Conservation (phyloP, 2,329 filamentous ascomycete species). For the Proliferodiscus dingleyae region DNA sequence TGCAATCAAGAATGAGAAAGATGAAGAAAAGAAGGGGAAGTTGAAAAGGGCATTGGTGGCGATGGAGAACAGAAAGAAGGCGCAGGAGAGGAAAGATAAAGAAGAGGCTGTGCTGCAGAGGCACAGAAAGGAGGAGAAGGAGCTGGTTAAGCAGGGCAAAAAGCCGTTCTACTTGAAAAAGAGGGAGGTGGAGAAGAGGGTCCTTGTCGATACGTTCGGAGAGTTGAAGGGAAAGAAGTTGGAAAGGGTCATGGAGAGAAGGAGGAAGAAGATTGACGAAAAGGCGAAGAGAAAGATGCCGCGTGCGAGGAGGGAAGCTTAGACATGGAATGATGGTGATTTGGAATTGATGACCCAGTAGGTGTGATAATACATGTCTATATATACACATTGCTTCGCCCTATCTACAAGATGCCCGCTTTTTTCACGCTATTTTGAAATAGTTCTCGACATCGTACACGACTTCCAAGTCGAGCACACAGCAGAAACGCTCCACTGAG, state of each 20-base stretch:
- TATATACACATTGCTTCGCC: not conserved
- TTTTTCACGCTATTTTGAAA: conserved; percentile 50
- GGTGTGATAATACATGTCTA: conserved; percentile 9
- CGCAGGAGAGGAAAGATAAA: conserved; percentile 64
- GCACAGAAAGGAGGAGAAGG: conserved; percentile 79
- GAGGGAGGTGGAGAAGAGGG: conserved; percentile 82
- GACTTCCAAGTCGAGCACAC: conserved; percentile 79
- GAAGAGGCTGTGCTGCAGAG: conserved; percentile 65
- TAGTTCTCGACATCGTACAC: conserved; percentile 74
- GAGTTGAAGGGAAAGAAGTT: conserved; percentile 81
- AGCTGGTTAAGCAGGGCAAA: conserved; percentile 82
- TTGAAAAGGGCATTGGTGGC: conserved; percentile 70
- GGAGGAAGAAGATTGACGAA: conserved; percentile 80
- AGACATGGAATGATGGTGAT: conserved; percentile 21
- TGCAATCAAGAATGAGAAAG: conserved; percentile 65
- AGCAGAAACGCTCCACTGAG: conserved; percentile 91
- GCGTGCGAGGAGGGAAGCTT: conserved; percentile 46
- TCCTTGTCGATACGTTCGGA: conserved; percentile 73
- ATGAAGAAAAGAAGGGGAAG: conserved; percentile 58
- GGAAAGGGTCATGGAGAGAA: conserved; percentile 77
- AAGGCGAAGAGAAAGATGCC: conserved; percentile 81
- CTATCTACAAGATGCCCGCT: conserved; percentile 13
- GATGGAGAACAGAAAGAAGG: conserved; percentile 73
- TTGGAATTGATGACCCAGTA: not conserved
- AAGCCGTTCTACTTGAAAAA: conserved; percentile 90